Conservation (phyloP, 768 basidiomycete genomes). For the Lentinula raphanica region DNA sequence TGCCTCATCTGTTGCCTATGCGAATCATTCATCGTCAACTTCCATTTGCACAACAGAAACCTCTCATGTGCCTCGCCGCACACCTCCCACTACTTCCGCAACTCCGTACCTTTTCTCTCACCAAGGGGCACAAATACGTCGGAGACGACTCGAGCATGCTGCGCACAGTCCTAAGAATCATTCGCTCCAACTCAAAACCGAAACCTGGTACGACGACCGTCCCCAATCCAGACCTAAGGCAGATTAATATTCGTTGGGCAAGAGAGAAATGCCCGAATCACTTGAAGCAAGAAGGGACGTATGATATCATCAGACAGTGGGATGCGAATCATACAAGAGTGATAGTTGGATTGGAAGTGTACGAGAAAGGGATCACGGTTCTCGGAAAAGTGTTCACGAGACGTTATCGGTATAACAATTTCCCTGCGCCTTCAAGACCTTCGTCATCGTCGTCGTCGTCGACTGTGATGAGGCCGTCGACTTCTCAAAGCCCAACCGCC, state of each 20-base stretch:
- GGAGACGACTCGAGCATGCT: slow-evolving; percentile 36
- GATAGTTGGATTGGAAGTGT: slow-evolving; percentile 6
- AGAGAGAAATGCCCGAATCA: slow-evolving; percentile 42
- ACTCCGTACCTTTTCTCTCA: slow-evolving; percentile 41
- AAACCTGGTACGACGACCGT: neutral
- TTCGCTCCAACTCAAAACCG: slow-evolving; percentile 23
- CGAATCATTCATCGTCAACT: neutral
- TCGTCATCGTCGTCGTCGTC: neutral
- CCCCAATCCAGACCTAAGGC: slow-evolving; percentile 21
- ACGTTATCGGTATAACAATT: slow-evolving; percentile 20
- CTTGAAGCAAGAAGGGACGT: slow-evolving; percentile 28
- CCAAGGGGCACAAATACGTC: slow-evolving; percentile 42
- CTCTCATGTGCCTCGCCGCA: slow-evolving; percentile 34
- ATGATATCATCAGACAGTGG: slow-evolving; percentile 22
- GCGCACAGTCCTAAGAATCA: slow-evolving; percentile 31
- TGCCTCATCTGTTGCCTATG: slow-evolving; percentile 4
- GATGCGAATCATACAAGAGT: slow-evolving; percentile 11
- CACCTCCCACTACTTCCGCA: slow-evolving; percentile 33
- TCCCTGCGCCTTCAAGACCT: neutral
- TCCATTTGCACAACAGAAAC: slow-evolving; percentile 26
- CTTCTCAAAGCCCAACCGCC: neutral
- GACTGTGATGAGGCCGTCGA: neutral
- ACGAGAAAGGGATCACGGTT: slow-evolving; percentile 38
- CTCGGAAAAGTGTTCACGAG: slow-evolving; percentile 35
- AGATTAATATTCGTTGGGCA: slow-evolving; percentile 45